Evolutionary conservation across 2,329 filamentous ascomycete genomes (phyloP).

Genomic region (Stromatinia cepivora): DNA sequence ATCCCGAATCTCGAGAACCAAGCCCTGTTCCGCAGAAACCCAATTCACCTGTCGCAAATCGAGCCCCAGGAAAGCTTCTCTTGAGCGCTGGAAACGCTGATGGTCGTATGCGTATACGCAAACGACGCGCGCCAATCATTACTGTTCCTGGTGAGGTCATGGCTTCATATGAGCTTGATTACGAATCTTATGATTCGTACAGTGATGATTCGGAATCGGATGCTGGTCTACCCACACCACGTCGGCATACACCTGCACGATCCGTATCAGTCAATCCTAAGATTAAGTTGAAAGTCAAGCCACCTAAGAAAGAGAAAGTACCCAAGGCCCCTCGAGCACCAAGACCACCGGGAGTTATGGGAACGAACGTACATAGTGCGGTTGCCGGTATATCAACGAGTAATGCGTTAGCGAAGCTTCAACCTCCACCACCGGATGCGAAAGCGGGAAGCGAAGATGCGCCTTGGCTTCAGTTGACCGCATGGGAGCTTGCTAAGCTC

Average conservation of each 20-base stretch:
- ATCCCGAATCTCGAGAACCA: slow-evolving; percentile 52
- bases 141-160: slow-evolving; percentile 67
- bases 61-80: slow-evolving; percentile 49
- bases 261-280: slow-evolving; percentile 28
- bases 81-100: slow-evolving; percentile 47
- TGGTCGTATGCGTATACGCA: slow-evolving; percentile 29
- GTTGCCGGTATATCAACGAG: slow-evolving; percentile 43
- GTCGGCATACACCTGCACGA: slow-evolving; percentile 32
- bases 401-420: slow-evolving; percentile 44
- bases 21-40: slow-evolving; percentile 47
- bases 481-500: slow-evolving; percentile 65
- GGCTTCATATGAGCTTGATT: slow-evolving; percentile 64
- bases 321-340: slow-evolving; percentile 37
- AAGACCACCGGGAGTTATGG: slow-evolving; percentile 40
- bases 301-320: slow-evolving; percentile 31
- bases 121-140: slow-evolving; percentile 53
- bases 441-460: slow-evolving; percentile 59
- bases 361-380: slow-evolving; percentile 41
- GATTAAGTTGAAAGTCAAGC: slow-evolving; percentile 39
- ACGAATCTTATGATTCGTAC: slow-evolving; percentile 53
- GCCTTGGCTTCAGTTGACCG: slow-evolving; percentile 66
- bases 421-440: slow-evolving; percentile 61
- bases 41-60: slow-evolving; percentile 55
- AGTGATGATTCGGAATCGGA: slow-evolving; percentile 34
- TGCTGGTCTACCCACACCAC: slow-evolving; percentile 41